Conservation (phyloP, 352 stramenopile species). For the Phytophthora cryptogea region DNA sequence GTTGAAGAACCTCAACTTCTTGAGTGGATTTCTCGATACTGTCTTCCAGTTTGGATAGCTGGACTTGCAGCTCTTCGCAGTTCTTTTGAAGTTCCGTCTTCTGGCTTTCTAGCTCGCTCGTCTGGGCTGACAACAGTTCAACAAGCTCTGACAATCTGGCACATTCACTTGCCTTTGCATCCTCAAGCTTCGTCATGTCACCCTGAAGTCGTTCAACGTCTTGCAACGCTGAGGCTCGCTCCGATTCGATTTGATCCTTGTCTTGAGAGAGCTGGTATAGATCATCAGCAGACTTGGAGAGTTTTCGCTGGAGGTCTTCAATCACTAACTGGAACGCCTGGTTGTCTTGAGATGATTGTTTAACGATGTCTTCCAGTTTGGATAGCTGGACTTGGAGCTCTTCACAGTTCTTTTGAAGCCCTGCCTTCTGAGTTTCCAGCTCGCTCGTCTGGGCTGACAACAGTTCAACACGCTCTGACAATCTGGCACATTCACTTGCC, state of each 20-base stretch:
- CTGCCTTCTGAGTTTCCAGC: conserved; percentile 17
- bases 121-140: conserved; percentile 15
- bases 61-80: conserved; percentile 23
- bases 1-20: conserved; percentile 25
- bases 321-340: conserved; percentile 23
- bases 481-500: conserved; percentile 21
- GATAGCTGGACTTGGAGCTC: conserved; percentile 26
- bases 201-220: conserved; percentile 22
- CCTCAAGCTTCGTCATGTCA: conserved; percentile 17
- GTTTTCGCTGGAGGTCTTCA: conserved; percentile 19
- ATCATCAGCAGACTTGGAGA: conserved; percentile 22
- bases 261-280: conserved; percentile 24
- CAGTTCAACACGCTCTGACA: conserved; percentile 20
- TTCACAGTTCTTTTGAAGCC: conserved; percentile 28
- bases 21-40: conserved; percentile 20
- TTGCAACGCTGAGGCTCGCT: conserved; percentile 16
- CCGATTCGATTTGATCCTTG: conserved; percentile 22
- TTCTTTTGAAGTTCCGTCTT: conserved; percentile 26
- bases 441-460: conserved; percentile 14
- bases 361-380: conserved; percentile 19
- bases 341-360: conserved; percentile 15
- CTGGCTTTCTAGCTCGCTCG: conserved; percentile 15
- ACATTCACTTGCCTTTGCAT: conserved; percentile 25
- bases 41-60: conserved; percentile 24
- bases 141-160: conserved; percentile 17